Conservation (phyloP, 2,329 filamentous ascomycete genomes). For the Cryoendolithus antarcticus region DNA sequence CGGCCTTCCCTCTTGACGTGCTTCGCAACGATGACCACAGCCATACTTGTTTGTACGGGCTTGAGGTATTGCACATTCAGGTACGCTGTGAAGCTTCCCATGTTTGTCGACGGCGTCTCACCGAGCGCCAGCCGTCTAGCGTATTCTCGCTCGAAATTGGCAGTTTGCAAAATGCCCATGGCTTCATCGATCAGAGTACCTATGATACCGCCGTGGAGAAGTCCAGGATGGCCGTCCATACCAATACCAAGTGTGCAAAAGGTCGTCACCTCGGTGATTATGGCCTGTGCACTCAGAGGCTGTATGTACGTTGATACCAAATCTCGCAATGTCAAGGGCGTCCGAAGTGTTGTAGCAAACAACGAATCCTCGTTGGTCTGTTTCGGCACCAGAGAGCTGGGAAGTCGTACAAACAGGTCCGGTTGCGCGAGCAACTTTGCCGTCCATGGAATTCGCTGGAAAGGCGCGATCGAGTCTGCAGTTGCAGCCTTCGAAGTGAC, state of each 20-base stretch:
- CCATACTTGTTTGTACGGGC: constrained; percentile 39
- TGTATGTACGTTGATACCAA: constrained; percentile 33
- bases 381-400: constrained; percentile 29
- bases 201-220: constrained; percentile 47
- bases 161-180: constrained; percentile 38
- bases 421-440: constrained; percentile 18
- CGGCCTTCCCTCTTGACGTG: constrained; percentile 36
- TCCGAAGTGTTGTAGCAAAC: constrained; percentile 41
- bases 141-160: constrained; percentile 26
- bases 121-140: constrained; percentile 9
- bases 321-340: constrained; percentile 35
- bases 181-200: constrained; percentile 47
- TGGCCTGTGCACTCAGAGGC: constrained; percentile 14
- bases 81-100: constrained; percentile 37
- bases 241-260: constrained; percentile 37
- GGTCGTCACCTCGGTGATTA: constrained; percentile 25
- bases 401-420: constrained; percentile 26
- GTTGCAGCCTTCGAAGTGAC: too few relatives aligned
- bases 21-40: constrained; percentile 34
- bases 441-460: constrained; percentile 22
- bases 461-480: constrained; percentile 16
- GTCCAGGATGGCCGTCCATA: constrained; percentile 41
- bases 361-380: constrained; percentile 37
- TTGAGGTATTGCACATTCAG: constrained; percentile 43
- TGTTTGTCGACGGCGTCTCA: constrained; percentile 11